Evolutionary conservation across 139 green algal species (phyloP), one percentile per base, ranked within the genome.

Genomic region (Picocystis salinarum): DNA sequence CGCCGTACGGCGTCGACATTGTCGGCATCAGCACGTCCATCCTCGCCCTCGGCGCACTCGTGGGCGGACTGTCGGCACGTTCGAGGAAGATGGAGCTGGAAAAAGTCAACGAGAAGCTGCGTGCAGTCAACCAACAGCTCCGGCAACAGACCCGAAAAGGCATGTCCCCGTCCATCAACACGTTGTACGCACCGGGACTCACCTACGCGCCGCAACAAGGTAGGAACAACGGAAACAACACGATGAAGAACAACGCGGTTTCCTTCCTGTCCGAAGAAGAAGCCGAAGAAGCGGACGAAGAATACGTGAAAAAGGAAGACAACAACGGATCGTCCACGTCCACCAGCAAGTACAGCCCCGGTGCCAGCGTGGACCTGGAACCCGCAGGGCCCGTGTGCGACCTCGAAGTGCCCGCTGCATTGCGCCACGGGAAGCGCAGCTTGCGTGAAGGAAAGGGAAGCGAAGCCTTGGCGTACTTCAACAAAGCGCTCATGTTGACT

Each of bases 11-110:
- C 33, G 61, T 95, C 1, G 85, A 95, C 41, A 74, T 95, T 6
- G 85, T 95, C 5, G 85, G 85, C 40, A 93, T 95, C 66, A 93
- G 76, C 2, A 78, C 93, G 64, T 42, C 75, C 2, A 42, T 95
- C 2, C 79, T 75, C 13, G 58, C 93, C 0, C 69, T 82, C 11
- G 76, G 80, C 4, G 80, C 80, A 23, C 41, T 77, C 20, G 64
- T 74, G 30, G 60, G 59, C 40, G 70, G 70, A 25, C 23, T 64
- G 28, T 39, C 42, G 4, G 40, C 49, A 24, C 42, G 37, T 25
- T 18, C 45, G 6, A 17, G 45, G 15, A 58, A 58, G 49, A 20
- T 33, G 19, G 48, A 57, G 24, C 30, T 61, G 15, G 77, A 94
- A 60, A 61, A 61, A 1, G 64, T 94, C 13, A 94, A 92, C 52